Base-by-base conservation (phyloP, 805 yeast genomes). In the Sugiyamaella smithiae region DNA sequence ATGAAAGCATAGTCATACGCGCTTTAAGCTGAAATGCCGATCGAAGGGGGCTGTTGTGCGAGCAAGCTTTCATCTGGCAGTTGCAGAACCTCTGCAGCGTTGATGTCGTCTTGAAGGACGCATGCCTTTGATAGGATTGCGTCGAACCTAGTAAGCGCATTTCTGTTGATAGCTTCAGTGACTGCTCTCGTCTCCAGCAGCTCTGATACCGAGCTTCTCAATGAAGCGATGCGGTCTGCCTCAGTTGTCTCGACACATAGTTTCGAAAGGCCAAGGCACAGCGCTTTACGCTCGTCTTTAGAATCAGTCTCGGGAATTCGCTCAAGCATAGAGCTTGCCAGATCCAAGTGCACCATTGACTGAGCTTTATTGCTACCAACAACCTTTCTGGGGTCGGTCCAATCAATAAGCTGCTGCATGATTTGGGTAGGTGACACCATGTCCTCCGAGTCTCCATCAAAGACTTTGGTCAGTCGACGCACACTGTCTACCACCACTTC, bases 301-400 rank as follows among this genome's bases (percentile, higher is more conserved):
- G 78, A 70, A 2, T 74, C 81, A 28, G 70, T 59, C 24, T 64
- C 67, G 4, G 68, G 74, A 19, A 84, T 67, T 0, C 77, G 71
- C 24, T 72, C 73, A 41, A 86, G 59, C 8, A 85, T 65, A 22
- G 80, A 82, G 24, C 74, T 62, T 0, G 78, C 78, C 53, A 84
- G 78, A 55, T 72, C 73, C 2, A 82, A 62, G 54, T 85, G 93
- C 4, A 78, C 67, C 8, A 74, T 63, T 35, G 78, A 76, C n/a
- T 58, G 58, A 36, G 69, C 66, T 50, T 77, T 75, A 2, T 81
- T 88, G 6, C 83, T 67, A 38, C 70, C 67, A 4, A 55, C 59
- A 7, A 55, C 47, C 17, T 55, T 47, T 17, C 40, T 43, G 2
- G 96, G 95, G 62, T 88, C 91, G 16, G 95, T 84, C 96, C 97